Percentiles rank a stretch among this genome's conserved stretches.
Conservation (phyloP, 2,329 filamentous ascomycete species). For the Penicillium sp. region DNA sequence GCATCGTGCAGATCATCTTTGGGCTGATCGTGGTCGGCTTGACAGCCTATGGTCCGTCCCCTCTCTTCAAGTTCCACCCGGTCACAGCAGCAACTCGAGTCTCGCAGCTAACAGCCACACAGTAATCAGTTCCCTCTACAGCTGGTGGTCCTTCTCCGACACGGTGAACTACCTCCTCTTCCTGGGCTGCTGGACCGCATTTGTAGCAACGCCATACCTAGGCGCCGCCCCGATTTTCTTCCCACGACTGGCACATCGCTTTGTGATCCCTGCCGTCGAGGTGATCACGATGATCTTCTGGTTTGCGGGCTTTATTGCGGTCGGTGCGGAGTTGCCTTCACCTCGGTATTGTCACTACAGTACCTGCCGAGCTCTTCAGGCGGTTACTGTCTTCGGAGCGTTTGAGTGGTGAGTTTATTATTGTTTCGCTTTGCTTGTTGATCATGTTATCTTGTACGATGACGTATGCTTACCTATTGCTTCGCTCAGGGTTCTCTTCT, state of each 20-base stretch:
- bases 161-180: constrained; percentile 80
- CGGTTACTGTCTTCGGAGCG: constrained; percentile 52
- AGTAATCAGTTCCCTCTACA: constrained; percentile 61
- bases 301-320: constrained; percentile 82
- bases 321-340: constrained; percentile 68
- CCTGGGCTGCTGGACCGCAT: constrained; percentile 73
- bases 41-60: constrained; percentile 69
- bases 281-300: constrained; percentile 81
- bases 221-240: constrained; percentile 68
- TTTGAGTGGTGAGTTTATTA: constrained; percentile 54
- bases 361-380: constrained; percentile 64
- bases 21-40: constrained; percentile 76
- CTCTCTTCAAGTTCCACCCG: not conserved
- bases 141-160: constrained; percentile 56
- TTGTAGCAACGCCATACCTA: constrained; percentile 71
- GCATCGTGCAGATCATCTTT: constrained; percentile 69
- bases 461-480: not conserved
- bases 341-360: constrained; percentile 57
- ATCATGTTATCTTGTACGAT: constrained; percentile 11
- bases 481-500: constrained; percentile 46
- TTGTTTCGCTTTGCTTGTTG: not conserved
- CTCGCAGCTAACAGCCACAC: constrained; percentile 9
- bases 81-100: too few species aligned
- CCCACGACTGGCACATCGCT: constrained; percentile 64
- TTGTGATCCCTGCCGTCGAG: constrained; percentile 70